phyloP scores from a whole-genome alignment of 2,329 filamentous ascomycete genomes.

The Colletotrichum abscissum region DNA sequence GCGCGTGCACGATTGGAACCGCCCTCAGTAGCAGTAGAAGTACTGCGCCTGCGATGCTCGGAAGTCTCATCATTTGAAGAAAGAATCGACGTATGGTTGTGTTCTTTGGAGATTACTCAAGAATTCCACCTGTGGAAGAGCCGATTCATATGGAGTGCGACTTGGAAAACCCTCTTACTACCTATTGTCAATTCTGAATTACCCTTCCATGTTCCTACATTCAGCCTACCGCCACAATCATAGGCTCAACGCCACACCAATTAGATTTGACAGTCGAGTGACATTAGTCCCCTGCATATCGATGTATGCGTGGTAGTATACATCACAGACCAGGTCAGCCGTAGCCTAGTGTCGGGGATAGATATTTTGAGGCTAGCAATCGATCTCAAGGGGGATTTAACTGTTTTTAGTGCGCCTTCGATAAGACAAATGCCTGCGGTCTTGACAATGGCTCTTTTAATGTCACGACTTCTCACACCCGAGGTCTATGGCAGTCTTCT shows the following conservation, averaged over 20 bases:
- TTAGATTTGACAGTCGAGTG: neutral
- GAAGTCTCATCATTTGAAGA: too few relatives aligned
- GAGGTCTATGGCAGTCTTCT: too few relatives aligned
- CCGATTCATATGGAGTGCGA: neutral
- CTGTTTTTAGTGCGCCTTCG: too few relatives aligned
- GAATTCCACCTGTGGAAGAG: neutral
- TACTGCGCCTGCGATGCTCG: neutral
- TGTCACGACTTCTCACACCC: too few relatives aligned
- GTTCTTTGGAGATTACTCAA: too few relatives aligned
- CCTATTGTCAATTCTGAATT: neutral
- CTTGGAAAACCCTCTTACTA: neutral
- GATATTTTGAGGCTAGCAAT: neutral
- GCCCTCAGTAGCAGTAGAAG: neutral
- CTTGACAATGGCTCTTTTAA: too few relatives aligned
- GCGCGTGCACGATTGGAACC: neutral
- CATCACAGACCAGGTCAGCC: neutral
- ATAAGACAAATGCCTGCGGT: too few relatives aligned
- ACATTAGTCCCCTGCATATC: neutral
- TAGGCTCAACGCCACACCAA: neutral
- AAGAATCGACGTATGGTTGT: too few relatives aligned
- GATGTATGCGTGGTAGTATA: neutral
- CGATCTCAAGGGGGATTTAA: neutral
- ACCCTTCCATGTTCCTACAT: neutral
- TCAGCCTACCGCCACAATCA: neutral
- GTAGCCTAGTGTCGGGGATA: neutral